A percentile compares a stretch with the other conserved stretches of the same genome.
Evolutionary conservation across 2,329 filamentous ascomycete species (phyloP).

Genomic region (Ambrosiella beaveri): DNA sequence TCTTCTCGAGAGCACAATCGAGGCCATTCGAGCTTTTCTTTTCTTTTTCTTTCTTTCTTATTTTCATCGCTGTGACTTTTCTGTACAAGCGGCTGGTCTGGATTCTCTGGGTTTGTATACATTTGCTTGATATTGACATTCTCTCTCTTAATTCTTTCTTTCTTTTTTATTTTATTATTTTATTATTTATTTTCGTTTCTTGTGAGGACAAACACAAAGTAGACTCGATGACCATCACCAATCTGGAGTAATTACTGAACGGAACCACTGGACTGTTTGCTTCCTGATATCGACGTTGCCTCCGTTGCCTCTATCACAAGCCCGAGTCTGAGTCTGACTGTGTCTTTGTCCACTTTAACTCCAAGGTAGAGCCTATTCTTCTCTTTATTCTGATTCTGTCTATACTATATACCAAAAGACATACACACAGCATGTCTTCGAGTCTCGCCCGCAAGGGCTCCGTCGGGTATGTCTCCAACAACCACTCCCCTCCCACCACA

Average conservation of each 20-base stretch:
- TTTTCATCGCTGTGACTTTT: too few species aligned
- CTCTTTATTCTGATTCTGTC: not conserved
- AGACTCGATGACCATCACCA: too few species aligned
- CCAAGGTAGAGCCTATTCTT: not conserved
- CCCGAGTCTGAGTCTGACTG: not conserved
- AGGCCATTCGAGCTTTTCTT: not conserved
- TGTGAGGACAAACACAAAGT: too few species aligned
- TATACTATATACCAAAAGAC: not conserved
- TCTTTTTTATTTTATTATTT: too few species aligned
- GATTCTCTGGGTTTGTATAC: too few species aligned
- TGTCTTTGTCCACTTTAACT: not conserved
- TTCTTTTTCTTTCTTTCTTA: too few species aligned
- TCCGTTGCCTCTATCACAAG: not conserved
- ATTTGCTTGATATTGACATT: too few species aligned
- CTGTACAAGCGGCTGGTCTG: too few species aligned
- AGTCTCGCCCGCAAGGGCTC: not conserved
- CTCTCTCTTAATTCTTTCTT: too few species aligned
- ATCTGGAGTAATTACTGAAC: not conserved
- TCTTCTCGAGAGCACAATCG: not conserved
- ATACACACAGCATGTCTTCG: not conserved
- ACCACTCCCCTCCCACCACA: not conserved
- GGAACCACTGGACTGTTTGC: not conserved
- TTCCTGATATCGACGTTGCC: not conserved
- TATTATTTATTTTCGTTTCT: too few species aligned
- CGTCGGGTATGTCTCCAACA: constrained; percentile 1